Percentiles rank a stretch among this genome's conserved stretches.
phyloP scores from a whole-genome alignment of 2,329 filamentous ascomycete species.

The Calonectria multiphialidica region DNA sequence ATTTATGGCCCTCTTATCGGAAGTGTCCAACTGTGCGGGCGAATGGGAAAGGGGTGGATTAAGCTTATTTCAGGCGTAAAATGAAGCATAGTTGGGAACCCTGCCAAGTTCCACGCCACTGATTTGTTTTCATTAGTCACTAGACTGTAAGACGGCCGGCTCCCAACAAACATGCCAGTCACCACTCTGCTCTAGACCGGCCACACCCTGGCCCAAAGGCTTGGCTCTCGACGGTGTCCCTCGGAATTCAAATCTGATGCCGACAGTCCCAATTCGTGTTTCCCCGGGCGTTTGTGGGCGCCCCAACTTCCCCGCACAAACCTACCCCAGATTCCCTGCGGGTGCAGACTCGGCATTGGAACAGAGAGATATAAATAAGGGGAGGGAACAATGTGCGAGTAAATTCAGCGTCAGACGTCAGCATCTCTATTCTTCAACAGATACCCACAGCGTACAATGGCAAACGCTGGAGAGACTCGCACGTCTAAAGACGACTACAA shows the following conservation, averaged over 20 bases:
- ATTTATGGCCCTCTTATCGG: too few species aligned
- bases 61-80: neutral
- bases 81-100: neutral
- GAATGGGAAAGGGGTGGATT: neutral
- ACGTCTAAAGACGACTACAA: constrained; percentile 30
- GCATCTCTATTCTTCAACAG: neutral
- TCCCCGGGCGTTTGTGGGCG: constrained; percentile 27
- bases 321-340: constrained; percentile 28
- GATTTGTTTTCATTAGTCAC: constrained; percentile 1
- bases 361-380: constrained; percentile 10
- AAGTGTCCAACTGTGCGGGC: too few species aligned
- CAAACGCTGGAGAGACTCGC: constrained; percentile 15
- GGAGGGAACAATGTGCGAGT: neutral
- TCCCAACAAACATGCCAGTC: neutral
- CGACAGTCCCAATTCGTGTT: constrained; percentile 21
- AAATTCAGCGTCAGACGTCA: neutral
- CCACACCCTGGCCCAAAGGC: neutral
- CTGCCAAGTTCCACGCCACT: neutral
- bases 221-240: neutral
- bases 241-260: constrained; percentile 34
- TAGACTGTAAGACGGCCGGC: neutral
- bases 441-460: constrained; percentile 7
- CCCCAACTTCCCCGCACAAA: constrained; percentile 28
- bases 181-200: neutral
- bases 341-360: constrained; percentile 20